Percentiles rank a stretch among this genome's conserved stretches.
Evolutionary conservation across 768 basidiomycete species (phyloP).

Genomic region (Rhodotorula sphaerocarpa): DNA sequence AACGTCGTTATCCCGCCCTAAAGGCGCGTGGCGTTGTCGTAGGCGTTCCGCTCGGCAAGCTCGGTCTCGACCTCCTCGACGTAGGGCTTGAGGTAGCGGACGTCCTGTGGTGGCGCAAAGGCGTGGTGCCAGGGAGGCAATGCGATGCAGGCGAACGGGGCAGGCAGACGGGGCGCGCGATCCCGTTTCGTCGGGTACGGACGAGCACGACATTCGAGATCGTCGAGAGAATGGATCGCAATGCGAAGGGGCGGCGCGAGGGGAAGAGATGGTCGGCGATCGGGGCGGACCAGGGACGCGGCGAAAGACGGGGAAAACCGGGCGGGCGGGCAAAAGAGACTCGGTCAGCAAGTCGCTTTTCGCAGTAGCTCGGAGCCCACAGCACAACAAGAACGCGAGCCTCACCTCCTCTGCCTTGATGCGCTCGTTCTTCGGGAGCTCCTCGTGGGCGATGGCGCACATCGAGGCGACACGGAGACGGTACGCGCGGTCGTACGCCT

Average conservation of each 20-base stretch:
- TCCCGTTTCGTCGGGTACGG: background rate
- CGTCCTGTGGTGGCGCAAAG: constrained; percentile 66
- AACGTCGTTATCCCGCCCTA: too few relatives aligned
- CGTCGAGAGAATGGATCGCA: background rate
- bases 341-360: background rate
- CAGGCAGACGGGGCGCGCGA: too few relatives aligned
- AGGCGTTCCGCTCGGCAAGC: constrained; percentile 63
- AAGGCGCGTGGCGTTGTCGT: constrained; percentile 54
- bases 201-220: background rate
- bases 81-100: constrained; percentile 75
- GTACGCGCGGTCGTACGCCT: constrained; percentile 82
- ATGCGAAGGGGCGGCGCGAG: background rate
- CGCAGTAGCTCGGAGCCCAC: too few relatives aligned
- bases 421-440: constrained; percentile 76
- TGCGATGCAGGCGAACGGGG: too few relatives aligned
- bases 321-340: background rate
- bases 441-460: constrained; percentile 65
- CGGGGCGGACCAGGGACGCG: background rate
- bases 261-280: background rate
- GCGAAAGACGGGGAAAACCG: background rate
- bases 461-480: constrained; percentile 68
- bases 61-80: constrained; percentile 66
- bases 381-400: too few relatives aligned
- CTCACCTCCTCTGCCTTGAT: constrained; percentile 64
- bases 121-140: too few relatives aligned